Evolutionary conservation across 495 filamentous ascomycete species (phyloP).

Genomic region (Podospora bellae-mahoneyi): DNA sequence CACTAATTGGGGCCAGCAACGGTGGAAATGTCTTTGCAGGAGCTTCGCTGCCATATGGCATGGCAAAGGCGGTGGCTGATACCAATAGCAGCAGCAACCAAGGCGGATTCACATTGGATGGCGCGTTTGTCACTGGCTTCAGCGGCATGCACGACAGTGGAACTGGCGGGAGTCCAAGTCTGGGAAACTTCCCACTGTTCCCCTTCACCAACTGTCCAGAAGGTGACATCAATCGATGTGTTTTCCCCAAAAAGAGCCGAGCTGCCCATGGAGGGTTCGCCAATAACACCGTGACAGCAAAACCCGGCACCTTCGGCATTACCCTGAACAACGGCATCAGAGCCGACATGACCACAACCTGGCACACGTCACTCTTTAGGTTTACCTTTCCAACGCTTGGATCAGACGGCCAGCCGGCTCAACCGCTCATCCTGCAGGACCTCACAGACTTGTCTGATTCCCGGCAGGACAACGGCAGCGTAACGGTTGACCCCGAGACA

Average conservation of each 20-base stretch:
- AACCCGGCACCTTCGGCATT: conserved; percentile 66
- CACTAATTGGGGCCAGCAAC: conserved; percentile 57
- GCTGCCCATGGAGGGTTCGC: conserved; percentile 39
- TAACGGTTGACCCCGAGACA: conserved; percentile 49
- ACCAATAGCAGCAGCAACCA: conserved; percentile 61
- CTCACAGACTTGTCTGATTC: conserved; percentile 64
- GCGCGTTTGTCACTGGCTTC: conserved; percentile 61
- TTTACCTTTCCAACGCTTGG: conserved; percentile 59
- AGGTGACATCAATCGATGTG: conserved; percentile 63
- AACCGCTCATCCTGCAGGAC: conserved; percentile 63
- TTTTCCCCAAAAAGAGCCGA: conserved; percentile 52
- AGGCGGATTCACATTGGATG: conserved; percentile 69
- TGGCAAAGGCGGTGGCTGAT: conserved; percentile 77
- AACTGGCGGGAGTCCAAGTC: conserved; percentile 62
- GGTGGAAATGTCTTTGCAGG: conserved; percentile 75
- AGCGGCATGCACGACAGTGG: conserved; percentile 68
- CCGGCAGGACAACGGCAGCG: conserved; percentile 57
- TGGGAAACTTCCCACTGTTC: conserved; percentile 76
- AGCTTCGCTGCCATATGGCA: conserved; percentile 69
- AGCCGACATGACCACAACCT: conserved; percentile 66
- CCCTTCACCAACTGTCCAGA: conserved; percentile 60
- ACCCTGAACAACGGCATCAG: conserved; percentile 55
- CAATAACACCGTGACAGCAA: conserved; percentile 52
- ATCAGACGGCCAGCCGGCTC: conserved; percentile 37
- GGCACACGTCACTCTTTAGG: conserved; percentile 63